A percentile compares a stretch with the other conserved stretches of the same genome.
phyloP scores from a whole-genome alignment of 768 basidiomycete species.

The Pleurotus eryngii region DNA sequence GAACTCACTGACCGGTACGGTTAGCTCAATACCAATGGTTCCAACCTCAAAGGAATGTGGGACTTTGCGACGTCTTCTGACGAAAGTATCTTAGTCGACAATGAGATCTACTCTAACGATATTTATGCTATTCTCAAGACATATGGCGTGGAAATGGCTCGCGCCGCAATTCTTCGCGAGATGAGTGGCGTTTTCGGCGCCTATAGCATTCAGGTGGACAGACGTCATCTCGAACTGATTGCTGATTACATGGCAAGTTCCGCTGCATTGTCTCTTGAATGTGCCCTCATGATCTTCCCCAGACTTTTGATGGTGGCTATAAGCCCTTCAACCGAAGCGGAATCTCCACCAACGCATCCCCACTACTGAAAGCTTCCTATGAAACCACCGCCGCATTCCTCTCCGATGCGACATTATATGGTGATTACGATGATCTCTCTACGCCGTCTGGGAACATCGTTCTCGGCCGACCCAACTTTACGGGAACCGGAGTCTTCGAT shows the following conservation, averaged over 20 bases:
- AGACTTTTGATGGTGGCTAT: slow-evolving; percentile 98
- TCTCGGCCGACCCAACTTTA: slow-evolving; percentile 77
- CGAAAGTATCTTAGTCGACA: slow-evolving; percentile 66
- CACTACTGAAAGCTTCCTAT: slow-evolving; percentile 94
- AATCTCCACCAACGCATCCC: slow-evolving; percentile 90
- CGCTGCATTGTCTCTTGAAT: neutral
- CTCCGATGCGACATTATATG: slow-evolving; percentile 90
- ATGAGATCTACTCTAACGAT: slow-evolving; percentile 90
- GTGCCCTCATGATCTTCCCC: slow-evolving; percentile 1
- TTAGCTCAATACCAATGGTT: slow-evolving; percentile 87
- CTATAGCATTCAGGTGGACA: slow-evolving; percentile 95
- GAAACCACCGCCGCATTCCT: slow-evolving; percentile 94
- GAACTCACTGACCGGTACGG: slow-evolving; percentile 6
- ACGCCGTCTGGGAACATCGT: slow-evolving; percentile 93
- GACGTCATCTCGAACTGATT: slow-evolving; percentile 91
- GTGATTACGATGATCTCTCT: slow-evolving; percentile 91
- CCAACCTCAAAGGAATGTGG: slow-evolving; percentile 91
- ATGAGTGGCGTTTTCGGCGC: slow-evolving; percentile 89
- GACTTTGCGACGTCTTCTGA: slow-evolving; percentile 51
- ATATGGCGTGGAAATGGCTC: slow-evolving; percentile 97
- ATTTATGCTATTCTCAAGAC: slow-evolving; percentile 87
- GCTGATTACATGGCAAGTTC: slow-evolving; percentile 95
- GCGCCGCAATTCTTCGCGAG: slow-evolving; percentile 86
- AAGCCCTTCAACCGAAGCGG: slow-evolving; percentile 98
- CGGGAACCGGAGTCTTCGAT: slow-evolving; percentile 96